Evolutionary conservation across 2,329 filamentous ascomycete genomes (phyloP).

Genomic region (Endocalyx cinctus): DNA sequence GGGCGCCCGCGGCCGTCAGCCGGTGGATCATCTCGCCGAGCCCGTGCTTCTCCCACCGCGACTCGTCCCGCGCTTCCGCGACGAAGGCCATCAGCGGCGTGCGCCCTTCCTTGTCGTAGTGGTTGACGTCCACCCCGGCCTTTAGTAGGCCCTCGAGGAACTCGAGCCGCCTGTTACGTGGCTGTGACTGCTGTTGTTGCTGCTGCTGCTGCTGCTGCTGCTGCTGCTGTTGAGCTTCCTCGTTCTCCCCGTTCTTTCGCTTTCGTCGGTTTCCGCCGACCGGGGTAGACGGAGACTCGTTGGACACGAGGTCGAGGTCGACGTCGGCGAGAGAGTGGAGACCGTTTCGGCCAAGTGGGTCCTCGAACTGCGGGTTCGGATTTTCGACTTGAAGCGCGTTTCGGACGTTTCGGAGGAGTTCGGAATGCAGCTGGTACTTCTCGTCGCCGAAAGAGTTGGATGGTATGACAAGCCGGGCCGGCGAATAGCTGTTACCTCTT

Average conservation of each 20-base stretch:
- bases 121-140: conserved; percentile 43
- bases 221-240: conserved; percentile 10
- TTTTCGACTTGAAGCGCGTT: conserved; percentile 22
- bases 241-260: conserved; percentile 29
- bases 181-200: conserved; percentile 5
- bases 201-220: conserved; percentile 6
- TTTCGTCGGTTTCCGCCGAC: conserved; percentile 28
- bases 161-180: conserved; percentile 11
- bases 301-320: conserved; percentile 30
- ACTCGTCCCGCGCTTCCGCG: conserved; percentile 36
- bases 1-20: conserved; percentile 38
- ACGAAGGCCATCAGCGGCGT: conserved; percentile 55
- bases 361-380: conserved; percentile 31
- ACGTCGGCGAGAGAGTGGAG: conserved; percentile 55
- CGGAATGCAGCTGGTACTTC: conserved; percentile 23
- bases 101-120: conserved; percentile 47
- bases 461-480: conserved; percentile 17
- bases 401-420: conserved; percentile 33
- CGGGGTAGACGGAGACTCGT: conserved; percentile 12
- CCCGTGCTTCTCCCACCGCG: conserved; percentile 43
- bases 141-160: conserved; percentile 27
- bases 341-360: conserved; percentile 47
- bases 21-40: conserved; percentile 39
- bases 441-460: conserved; percentile 13
- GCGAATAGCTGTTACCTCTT: not conserved